Base-by-base conservation (phyloP, 176 grass and related monocot species). In the Bothriochloa decipiens region DNA sequence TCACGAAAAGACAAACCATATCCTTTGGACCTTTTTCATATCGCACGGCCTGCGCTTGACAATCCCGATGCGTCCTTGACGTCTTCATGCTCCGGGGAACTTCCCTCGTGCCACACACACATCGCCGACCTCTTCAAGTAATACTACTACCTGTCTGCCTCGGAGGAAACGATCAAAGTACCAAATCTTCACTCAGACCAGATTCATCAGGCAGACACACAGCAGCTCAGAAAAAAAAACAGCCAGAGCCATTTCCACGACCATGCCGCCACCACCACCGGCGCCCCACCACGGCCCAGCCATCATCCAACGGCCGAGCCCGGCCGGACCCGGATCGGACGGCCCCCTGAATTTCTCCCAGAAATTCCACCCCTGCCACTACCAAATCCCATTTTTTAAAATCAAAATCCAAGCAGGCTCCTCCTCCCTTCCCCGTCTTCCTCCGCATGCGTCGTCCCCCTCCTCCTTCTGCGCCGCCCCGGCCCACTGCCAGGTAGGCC, bases 401-500 rank as follows among this genome's bases (percentile, higher is more conserved):
- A 88, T 80, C 81, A 41, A 80, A 84, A 76, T 81, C n/a, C 41
- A 70, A 50, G 67, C 40, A 7, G 7, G 14, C 64, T 57, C n/a
- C 71, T 68, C 41, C 11, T 68, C 35, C 11, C 50, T 25, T 32
- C 29, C 29, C 29, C 29, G 29, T 36, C 6, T 7, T 23, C 45
- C 32, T 58, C 11, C 50, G 11, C 35, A 68, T 75, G 70, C 22
- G 42, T 5, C 58, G 9, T 2, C 74, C 16, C 8, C 35, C 11
- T 67, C 60, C 23, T 3, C 2, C 66, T 18, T n/a, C n/a, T 57
- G 36, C 50, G 25, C 20, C 6, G 28, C 45, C 65, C 70, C 69
- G 27, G 68, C 69, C 20, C 81, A 70, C 85, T 87, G 76, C 81
- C 76, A 76, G 29, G 75, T 87, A 76, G 89, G 78, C 70, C 75